Evolutionary conservation across 2,329 filamentous ascomycete genomes (phyloP), one percentile per base, ranked within the genome.

Genomic region (Aspergillus nomiae): DNA sequence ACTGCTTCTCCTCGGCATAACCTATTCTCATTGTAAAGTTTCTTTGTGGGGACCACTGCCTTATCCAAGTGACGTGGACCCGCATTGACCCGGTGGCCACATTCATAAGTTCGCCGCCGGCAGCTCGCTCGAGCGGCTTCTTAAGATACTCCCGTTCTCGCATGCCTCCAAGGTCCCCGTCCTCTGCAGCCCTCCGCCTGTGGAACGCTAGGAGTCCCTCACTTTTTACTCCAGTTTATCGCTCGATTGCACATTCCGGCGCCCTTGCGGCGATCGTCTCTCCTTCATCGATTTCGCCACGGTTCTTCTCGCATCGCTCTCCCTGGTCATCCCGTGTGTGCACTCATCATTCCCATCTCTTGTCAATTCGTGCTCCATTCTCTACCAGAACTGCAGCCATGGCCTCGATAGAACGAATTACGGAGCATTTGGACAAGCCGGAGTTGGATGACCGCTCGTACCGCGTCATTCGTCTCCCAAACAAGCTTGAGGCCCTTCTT

Each of bases 401-500:
- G 76, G 69, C 71, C 61, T 68, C 70, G 57, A 74, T 80, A 64
- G 72, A 80, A 70, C 77, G 77, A 64, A 75, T 92, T 68, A 88
- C 92, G 38, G 90, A 96, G 73, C 79, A 84, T 54, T 82, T 97
- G 60, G 92, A 96, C 81, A 93, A 91, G 73, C 92, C 93, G 7
- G 88, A 89, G 68, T 85, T 96, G 60, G 94, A 98, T 78, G 89
- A 96, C 77, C 88, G 94, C 59, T 86, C 88, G 36, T 99, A 99
- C 77, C 87, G 94, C 62, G 92, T 99, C 66, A 89, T 98, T 70
- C 87, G 88, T 59, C 84, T 99, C 59, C 82, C 87, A 54, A 99
- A 99, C 78, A 85, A 94, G 77, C 86, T 99, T 19, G 94, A 99
- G 82, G 94, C 89, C 9, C 84, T 99, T 21, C 82, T 99, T 56